Base-by-base conservation (phyloP, 2,329 filamentous ascomycete species). In the Penicillium sp. region DNA sequence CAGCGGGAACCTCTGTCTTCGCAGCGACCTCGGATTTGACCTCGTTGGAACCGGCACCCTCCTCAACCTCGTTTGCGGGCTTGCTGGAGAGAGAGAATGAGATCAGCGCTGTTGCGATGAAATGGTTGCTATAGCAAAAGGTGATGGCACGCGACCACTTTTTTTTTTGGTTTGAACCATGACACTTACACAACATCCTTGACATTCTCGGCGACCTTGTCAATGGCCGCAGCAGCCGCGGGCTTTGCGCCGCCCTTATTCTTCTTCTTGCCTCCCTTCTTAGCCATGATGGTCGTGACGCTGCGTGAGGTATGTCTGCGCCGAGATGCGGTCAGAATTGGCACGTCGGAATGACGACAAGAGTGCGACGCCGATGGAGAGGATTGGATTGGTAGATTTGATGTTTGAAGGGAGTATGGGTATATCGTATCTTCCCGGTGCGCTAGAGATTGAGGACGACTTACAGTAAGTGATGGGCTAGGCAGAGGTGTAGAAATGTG, bases 231-330 rank as follows among this genome's bases (percentile, higher is more conserved):
- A 20, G 63, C 65, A 28, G 61, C 63, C 39, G 67, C 63, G 51
- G 63, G 63, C 62, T 69, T 69, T 57, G 68, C 69, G 57, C 65
- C 65, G 22, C 67, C 67, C 66, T 68, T 69, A 62, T 71, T 73
- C 59, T 59, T 63, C 64, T 66, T 67, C 64, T 69, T 75, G 66
- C 72, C 72, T 66, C 72, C 71, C 66, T 73, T 74, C 68, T 74
- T 75, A 38, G 70, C 37, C 72, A 75, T 74, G 56, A 49, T 72
- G 67, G 22, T 63, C 47, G 59, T 59, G 42, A 58, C 38, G 50
- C 55, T 58, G 61, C 45, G 60, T 63, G 49, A 42, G 48, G 47
- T 49, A 28, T 28, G 31, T 60, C 47, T 56, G 55, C 57, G 54
- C 41, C 37, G 54, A 8, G 38, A 48, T 54, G 39, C 8, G 22